Conservation (phyloP, 2,329 filamentous ascomycete species). For the Colletotrichum tropicicola region DNA sequence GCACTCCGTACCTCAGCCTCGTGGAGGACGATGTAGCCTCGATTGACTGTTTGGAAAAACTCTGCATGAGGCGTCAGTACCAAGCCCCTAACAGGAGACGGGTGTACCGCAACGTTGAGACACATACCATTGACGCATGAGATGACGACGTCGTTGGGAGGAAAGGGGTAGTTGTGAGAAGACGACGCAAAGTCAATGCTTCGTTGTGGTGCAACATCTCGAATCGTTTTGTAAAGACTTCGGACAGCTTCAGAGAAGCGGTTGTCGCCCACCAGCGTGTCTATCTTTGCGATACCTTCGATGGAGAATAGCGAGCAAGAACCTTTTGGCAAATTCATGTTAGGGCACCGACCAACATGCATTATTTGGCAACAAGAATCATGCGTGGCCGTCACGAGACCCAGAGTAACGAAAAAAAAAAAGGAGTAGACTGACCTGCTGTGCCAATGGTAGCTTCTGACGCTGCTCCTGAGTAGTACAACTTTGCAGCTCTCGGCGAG, state of each 20-base stretch:
- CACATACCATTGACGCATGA: not conserved
- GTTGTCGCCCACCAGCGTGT: not conserved
- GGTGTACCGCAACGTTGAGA: not conserved
- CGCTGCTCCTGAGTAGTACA: constrained; percentile 2
- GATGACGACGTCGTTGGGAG: constrained; percentile 8
- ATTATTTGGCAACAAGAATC: not conserved
- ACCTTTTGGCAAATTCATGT: not conserved
- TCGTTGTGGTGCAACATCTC: not conserved
- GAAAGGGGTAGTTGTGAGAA: not conserved
- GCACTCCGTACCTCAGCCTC: constrained; percentile 2
- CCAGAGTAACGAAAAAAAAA: not conserved
- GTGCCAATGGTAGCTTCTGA: constrained; percentile 2
- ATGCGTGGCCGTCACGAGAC: not conserved
- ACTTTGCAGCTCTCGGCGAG: not conserved
- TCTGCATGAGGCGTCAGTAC: not conserved
- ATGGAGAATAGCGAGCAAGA: constrained; percentile 33
- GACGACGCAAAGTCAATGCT: not conserved
- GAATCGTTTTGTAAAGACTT: not conserved
- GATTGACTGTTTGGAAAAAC: not conserved
- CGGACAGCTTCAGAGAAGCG: constrained; percentile 1
- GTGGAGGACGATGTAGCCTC: not conserved
- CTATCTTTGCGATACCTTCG: constrained; percentile 11
- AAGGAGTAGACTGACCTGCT: constrained; percentile 21
- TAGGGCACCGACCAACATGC: not conserved
- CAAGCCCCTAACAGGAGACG: too few species aligned